Evolutionary conservation across 371 early-diverging fungal genomes (phyloP).

Genomic region (Mucor racemosus): DNA sequence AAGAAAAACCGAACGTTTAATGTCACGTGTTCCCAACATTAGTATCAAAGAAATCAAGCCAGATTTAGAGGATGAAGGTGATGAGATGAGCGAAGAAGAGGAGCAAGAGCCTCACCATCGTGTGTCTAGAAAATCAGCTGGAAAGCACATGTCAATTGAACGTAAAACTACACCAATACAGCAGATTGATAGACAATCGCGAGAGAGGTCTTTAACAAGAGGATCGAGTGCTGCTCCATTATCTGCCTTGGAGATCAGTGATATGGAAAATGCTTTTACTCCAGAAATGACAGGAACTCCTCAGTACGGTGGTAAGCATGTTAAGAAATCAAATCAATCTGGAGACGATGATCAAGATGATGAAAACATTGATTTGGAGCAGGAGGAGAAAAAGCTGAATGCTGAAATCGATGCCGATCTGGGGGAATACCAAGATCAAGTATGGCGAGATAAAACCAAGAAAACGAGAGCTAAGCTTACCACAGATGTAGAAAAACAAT

Average conservation of each 20-base stretch:
- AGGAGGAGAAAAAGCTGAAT: constrained; percentile 50
- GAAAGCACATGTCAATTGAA: constrained; percentile 28
- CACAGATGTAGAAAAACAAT: constrained; percentile 56
- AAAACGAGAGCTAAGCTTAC: constrained; percentile 60
- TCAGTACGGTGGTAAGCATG: constrained; percentile 30
- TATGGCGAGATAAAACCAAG: constrained; percentile 68
- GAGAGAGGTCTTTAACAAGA: constrained; percentile 30
- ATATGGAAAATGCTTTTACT: constrained; percentile 11
- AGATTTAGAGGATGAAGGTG: constrained; percentile 58
- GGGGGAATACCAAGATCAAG: constrained; percentile 58
- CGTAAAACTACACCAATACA: constrained; percentile 18
- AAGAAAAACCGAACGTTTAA: constrained; percentile 71
- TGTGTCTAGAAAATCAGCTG: constrained; percentile 40
- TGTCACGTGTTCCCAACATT: constrained; percentile 86
- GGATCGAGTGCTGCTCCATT: constrained; percentile 30
- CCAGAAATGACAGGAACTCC: constrained; percentile 17
- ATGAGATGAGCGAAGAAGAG: constrained; percentile 55
- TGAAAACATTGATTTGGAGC: constrained; percentile 30
- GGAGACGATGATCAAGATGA: constrained; percentile 14
- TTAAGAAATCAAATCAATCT: constrained; percentile 2
- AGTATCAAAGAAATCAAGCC: constrained; percentile 64
- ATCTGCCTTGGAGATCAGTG: constrained; percentile 10
- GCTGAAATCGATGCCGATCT: constrained; percentile 55
- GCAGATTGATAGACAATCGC: constrained; percentile 12
- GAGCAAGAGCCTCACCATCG: constrained; percentile 37